phyloP scores from a whole-genome alignment of 441 rosid genomes.

The Syzygium syzygioides region DNA sequence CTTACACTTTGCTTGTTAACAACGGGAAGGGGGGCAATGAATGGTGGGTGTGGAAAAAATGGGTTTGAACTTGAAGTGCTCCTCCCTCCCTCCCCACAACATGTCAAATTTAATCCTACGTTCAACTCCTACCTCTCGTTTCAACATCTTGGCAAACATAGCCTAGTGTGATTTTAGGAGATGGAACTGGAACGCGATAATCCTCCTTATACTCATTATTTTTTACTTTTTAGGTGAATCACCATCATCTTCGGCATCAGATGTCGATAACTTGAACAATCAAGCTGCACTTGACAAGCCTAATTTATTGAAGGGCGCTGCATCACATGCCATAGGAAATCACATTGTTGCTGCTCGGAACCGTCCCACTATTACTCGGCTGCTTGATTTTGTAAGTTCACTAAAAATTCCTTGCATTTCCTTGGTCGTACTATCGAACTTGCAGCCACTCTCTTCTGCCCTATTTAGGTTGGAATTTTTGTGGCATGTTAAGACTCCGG shows the following conservation, averaged over 20 bases:
- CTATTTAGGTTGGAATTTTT: not conserved
- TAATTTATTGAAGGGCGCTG: slow-evolving; percentile 36
- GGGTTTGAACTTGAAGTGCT: not conserved
- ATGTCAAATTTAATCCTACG: not conserved
- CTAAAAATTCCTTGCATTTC: not conserved
- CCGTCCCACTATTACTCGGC: slow-evolving; percentile 34
- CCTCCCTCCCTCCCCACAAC: not conserved
- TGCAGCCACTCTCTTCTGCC: not conserved
- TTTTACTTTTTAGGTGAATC: slow-evolving; percentile 62
- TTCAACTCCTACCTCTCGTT: not conserved
- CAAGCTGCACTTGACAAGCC: slow-evolving; percentile 45
- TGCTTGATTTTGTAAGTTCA: slow-evolving; percentile 74
- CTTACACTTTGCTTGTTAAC: not conserved
- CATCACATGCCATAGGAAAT: slow-evolving; percentile 45
- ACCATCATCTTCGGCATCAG: slow-evolving; percentile 92
- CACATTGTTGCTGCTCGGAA: slow-evolving; percentile 37
- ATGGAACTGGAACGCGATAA: slow-evolving; percentile 4
- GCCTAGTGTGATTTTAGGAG: not conserved
- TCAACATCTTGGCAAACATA: not conserved
- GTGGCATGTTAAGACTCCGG: not conserved
- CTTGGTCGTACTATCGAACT: not conserved
- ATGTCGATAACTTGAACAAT: slow-evolving; percentile 67
- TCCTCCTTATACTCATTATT: not conserved
- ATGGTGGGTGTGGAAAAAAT: not conserved
- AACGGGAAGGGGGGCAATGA: not conserved